Evolutionary conservation across 129 eudicot species (phyloP), one percentile per base, ranked within the genome.

Genomic region (Ambrosia trifida): DNA sequence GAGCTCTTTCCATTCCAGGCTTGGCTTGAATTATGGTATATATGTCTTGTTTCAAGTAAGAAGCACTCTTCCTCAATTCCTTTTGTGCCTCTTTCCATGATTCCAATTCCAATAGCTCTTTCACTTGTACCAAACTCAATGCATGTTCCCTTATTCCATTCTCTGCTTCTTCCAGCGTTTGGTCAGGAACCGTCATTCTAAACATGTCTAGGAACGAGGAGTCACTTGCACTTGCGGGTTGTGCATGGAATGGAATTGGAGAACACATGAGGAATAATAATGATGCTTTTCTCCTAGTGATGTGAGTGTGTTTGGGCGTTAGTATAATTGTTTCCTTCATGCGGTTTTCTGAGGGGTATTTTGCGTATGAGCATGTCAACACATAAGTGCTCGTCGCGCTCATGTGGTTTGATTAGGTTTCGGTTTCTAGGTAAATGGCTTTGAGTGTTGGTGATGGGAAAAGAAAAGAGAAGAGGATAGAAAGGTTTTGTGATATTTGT

Each of bases 81-180:
- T 64, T 85, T 60, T 91, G 97, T n/a, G 91, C 95, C 17, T 85
- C 97, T 76, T 82, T 91, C 95, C 88, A 88, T 9, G 82, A 56
- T 49, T 87, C 92, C 41, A 60, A 24, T 51, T 79, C 83, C 53
- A 87, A 19, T 43, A 82, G 18, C 14, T 78, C 84, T 78, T 91
- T 91, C 63, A 91, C 89, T 56, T 75, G 75, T 24, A 87, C 53
- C 59, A 87, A 20, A 17, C 81, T 60, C 20, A 52, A 78, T 18
- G 97, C 89, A 50, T 87, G 91, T 66, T 32, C 68, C 76, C 71
- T 72, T 43, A 91, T 82, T 66, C 68, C 89, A 4, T 44, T 64
- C 69, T 83, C 82, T 0, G 97, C 95, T 63, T 91, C 89, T 71
- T 91, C 97, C 7, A 83, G 46, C 8, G 95, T 91, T 46, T 91